Percentiles rank a stretch among this genome's conserved stretches.
phyloP scores from a whole-genome alignment of 2,329 filamentous ascomycete species.

The Corinectria fuckeliana region DNA sequence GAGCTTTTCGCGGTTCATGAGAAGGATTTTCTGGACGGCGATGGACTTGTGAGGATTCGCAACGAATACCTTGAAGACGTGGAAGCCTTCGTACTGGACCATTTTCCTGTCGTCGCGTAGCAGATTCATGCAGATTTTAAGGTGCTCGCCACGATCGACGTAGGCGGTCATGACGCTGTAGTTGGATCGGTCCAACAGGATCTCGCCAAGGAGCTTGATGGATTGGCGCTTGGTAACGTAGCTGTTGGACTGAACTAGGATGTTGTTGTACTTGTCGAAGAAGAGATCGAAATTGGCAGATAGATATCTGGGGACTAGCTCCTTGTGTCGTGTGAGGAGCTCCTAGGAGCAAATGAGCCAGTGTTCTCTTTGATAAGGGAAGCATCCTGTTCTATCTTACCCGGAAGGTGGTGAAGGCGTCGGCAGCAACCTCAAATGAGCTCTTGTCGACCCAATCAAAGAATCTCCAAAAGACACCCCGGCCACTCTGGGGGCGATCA shows the following conservation, averaged over 20 bases:
- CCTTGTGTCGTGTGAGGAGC: conserved; percentile 92
- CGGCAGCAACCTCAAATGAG: conserved; percentile 94
- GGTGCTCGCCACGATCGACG: conserved; percentile 91
- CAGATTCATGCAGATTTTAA: conserved; percentile 98
- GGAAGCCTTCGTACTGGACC: conserved; percentile 99
- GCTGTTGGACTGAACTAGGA: conserved; percentile 87
- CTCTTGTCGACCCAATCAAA: conserved; percentile 98
- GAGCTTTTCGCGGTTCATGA: conserved; percentile 94
- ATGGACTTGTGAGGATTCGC: conserved; percentile 98
- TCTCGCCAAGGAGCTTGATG: conserved; percentile 95
- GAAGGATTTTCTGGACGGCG: conserved; percentile 91
- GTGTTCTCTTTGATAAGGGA: neutral
- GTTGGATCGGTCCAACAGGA: conserved; percentile 91
- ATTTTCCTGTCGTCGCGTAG: conserved; percentile 95
- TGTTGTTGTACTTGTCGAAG: conserved; percentile 88
- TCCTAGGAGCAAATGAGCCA: conserved; percentile 62
- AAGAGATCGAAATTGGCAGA: conserved; percentile 91
- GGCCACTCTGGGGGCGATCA: conserved; percentile 75
- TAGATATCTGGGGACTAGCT: conserved; percentile 86
- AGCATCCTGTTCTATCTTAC: conserved; percentile 56
- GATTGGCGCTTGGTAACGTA: conserved; percentile 99
- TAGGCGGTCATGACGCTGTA: conserved; percentile 99
- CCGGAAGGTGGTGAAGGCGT: conserved; percentile 96
- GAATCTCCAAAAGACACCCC: conserved; percentile 94
- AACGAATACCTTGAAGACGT: conserved; percentile 99